Conservation (phyloP, 495 filamentous ascomycete genomes). For the Aspergillus campestris region DNA sequence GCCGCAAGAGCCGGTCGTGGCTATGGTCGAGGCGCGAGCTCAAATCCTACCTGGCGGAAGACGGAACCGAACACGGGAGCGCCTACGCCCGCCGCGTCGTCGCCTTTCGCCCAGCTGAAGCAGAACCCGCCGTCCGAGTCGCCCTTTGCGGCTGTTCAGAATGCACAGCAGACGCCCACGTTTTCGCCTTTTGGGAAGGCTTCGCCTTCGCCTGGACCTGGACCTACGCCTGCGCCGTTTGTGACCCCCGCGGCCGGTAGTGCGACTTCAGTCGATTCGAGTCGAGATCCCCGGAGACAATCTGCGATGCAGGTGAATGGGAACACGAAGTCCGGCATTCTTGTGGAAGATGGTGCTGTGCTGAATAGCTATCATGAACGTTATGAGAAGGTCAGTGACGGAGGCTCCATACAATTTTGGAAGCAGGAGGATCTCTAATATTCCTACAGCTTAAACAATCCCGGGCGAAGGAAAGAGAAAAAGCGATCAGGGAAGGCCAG, state of each 20-base stretch:
- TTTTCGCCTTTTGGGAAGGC: slow-evolving; percentile 14
- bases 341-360: slow-evolving; percentile 18
- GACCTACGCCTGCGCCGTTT: slow-evolving; percentile 6
- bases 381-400: slow-evolving; percentile 33
- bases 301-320: slow-evolving; percentile 4
- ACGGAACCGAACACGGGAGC: slow-evolving; percentile 4
- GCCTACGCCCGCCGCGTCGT: slow-evolving; percentile 4
- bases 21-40: slow-evolving; percentile 15
- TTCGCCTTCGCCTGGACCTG: background rate
- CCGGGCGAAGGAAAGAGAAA: slow-evolving; percentile 56
- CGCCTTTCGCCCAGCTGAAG: slow-evolving; percentile 26
- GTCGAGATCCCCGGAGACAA: slow-evolving; percentile 7
- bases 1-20: slow-evolving; percentile 13
- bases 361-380: slow-evolving; percentile 29
- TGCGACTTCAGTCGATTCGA: slow-evolving; percentile 7
- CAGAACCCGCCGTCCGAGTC: slow-evolving; percentile 12
- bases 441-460: slow-evolving; percentile 52
- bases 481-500: slow-evolving; percentile 62
- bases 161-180: slow-evolving; percentile 11
- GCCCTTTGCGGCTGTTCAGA: slow-evolving; percentile 10
- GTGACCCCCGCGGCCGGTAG: slow-evolving; percentile 7
- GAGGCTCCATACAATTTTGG: background rate
- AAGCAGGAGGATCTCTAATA: slow-evolving; percentile 16
- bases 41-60: slow-evolving; percentile 12
- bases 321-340: slow-evolving; percentile 1